Conservation (phyloP, 352 stramenopile genomes). For the Globisporangium yorkense region DNA sequence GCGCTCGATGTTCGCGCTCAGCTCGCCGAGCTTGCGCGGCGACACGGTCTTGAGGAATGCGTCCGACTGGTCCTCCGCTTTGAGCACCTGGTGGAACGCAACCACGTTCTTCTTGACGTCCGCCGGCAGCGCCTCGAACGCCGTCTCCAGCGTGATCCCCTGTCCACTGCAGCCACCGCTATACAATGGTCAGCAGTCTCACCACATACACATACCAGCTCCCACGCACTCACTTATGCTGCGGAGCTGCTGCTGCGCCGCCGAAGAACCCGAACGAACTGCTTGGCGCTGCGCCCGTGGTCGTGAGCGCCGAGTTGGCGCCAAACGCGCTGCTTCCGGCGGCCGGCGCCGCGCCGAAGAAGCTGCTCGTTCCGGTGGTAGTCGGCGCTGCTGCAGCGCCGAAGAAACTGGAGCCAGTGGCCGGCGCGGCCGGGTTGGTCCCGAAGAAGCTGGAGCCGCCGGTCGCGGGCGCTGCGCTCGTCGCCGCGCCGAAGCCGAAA, state of each 20-base stretch:
- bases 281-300: conserved; percentile 2
- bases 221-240: conserved; percentile 10
- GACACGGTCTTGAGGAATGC: conserved; percentile 72
- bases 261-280: conserved; percentile 20
- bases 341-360: conserved; percentile 15
- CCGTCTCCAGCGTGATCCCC: conserved; percentile 65
- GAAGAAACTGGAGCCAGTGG: conserved; percentile 20
- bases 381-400: background rate
- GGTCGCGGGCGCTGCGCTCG: conserved; percentile 8
- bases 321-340: conserved; percentile 9
- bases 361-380: conserved; percentile 2
- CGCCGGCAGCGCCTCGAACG: conserved; percentile 56
- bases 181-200: background rate
- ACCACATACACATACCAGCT: background rate
- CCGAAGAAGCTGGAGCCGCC: conserved; percentile 19
- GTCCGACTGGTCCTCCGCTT: conserved; percentile 67
- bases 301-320: background rate
- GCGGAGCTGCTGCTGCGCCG: background rate
- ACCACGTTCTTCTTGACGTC: conserved; percentile 77
- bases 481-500: conserved; percentile 21
- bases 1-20: conserved; percentile 49
- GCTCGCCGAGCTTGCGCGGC: conserved; percentile 35
- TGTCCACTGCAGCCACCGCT: conserved; percentile 1
- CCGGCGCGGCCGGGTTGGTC: background rate
- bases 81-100: conserved; percentile 69